Base-by-base conservation (phyloP, 2,329 filamentous ascomycete genomes). In the Neofusicoccum laricinum region DNA sequence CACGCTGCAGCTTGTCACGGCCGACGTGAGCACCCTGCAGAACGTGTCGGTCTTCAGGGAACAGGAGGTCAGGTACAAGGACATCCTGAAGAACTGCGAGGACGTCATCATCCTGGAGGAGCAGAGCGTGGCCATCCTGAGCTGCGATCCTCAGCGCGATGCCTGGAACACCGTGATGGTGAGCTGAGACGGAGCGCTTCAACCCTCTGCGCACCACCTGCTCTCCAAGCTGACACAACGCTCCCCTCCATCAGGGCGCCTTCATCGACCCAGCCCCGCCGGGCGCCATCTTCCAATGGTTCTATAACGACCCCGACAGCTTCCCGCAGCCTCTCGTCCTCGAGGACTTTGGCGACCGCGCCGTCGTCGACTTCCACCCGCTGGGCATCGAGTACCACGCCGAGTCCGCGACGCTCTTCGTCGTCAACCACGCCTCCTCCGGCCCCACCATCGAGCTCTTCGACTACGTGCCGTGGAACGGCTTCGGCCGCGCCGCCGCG, bases 141-240 rank as follows among this genome's bases (percentile, higher is more conserved):
- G 77, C 65, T 82, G 80, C 67, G 78, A 81, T 65, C 71, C 75
- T 0, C 77, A 75, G 14, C 66, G 80, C 25, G 79, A 81, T 67
- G 67, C 69, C 4, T 81, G 79, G 79, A 81, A 81, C 59, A 80
- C 78, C 0, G 79, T 81, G 11, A 80, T 80, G 78, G 79, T 80
- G 63, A 64, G 73, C 65, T 3, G 38, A 41, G 14, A 36, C 34
- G 3, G 38, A 41, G 38, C 2, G 25, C 19, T 48, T 25, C 38
- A 30, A 2, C 34, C 34, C 34, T 5, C 34, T 36, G 34, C 5
- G 11, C 34, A 17, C 4, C 17, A 41, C 4, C 38, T 7, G n/a
- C n/a, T 40, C 50, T 19, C 36, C 21, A 30, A 40, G 3, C 46
- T 34, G 40, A 30, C 15, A 14, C 30, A 17, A 15, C 46, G n/a